Conservation (phyloP, 2,329 filamentous ascomycete genomes). For the Trichoderma cornu-damae region DNA sequence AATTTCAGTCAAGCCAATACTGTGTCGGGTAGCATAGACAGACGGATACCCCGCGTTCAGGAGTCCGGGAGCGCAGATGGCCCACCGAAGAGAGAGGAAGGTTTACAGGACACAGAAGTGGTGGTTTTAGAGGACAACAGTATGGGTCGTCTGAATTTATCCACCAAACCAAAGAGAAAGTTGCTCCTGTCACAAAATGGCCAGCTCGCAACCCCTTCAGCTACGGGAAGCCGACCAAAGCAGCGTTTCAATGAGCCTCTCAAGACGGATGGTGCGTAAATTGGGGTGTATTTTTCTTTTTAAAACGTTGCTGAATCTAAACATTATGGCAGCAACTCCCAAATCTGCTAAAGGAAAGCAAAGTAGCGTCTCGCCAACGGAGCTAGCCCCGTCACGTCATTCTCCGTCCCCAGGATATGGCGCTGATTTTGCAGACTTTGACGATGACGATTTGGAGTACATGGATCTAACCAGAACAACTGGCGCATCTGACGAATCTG, state of each 20-base stretch:
- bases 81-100: slow-evolving; percentile 22
- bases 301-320: background rate
- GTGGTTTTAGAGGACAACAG: slow-evolving; percentile 28
- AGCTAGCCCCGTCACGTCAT: slow-evolving; percentile 23
- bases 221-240: slow-evolving; percentile 24
- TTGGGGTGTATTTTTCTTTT: background rate
- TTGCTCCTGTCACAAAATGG: slow-evolving; percentile 40
- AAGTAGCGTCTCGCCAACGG: slow-evolving; percentile 26
- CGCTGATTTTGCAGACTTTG: slow-evolving; percentile 34
- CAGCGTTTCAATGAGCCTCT: slow-evolving; percentile 18
- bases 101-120: slow-evolving; percentile 26
- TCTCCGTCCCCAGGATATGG: slow-evolving; percentile 23
- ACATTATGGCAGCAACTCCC: background rate
- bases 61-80: slow-evolving; percentile 23
- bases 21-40: background rate
- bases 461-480: slow-evolving; percentile 40
- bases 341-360: slow-evolving; percentile 24
- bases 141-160: slow-evolving; percentile 45
- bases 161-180: slow-evolving; percentile 41
- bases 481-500: slow-evolving; percentile 32
- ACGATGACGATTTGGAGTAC: slow-evolving; percentile 34
- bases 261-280: slow-evolving; percentile 13
- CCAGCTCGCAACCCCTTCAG: slow-evolving; percentile 39
- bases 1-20: background rate
- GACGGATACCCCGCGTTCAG: background rate